Evolutionary conservation across 495 filamentous ascomycete genomes (phyloP), one percentile per base, ranked within the genome.

Genomic region (Talaromyces liani): DNA sequence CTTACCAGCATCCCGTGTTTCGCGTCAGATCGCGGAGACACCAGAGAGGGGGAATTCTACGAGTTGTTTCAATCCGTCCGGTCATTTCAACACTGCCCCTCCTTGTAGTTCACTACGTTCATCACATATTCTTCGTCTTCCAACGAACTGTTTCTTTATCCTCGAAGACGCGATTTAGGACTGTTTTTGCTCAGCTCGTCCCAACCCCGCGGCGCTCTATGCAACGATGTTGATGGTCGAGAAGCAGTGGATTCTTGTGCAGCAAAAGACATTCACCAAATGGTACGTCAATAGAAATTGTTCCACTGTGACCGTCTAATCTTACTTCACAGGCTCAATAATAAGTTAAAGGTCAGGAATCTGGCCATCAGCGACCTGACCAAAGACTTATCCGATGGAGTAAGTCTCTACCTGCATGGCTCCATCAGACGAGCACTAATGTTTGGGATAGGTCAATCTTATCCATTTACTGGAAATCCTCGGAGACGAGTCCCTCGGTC

Each of bases 221-320:
- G 69, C 62, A 68, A 80, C 66, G 54, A 87, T 88, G 85, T 80
- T 84, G 74, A 75, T 82, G 73, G 80, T 86, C 68, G 86, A 96
- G 80, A 90, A 93, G 82, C 88, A 88, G 78, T 98, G 93, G 93
- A 87, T 98, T 70, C 91, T 87, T 70, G 93, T 96, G 70, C 93
- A 98, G 79, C 89, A 97, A 75, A 98, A 98, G 84, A 98, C 94
- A n/a, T 98, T 98, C 74, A 96, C 92, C 20, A 98, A 98, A 87
- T 98, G 94, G 91, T 92, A 70, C 60, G 82, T 71, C 6, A 12
- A 16, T 5, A 24, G 53, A 56, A 14, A 27, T 29, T 4, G 27
- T 54, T 56, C 6, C 14, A 22, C 9, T 16, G n/a, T 25, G 6
- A n/a, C 36, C 22, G 18, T 61, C 45, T 53, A 47, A 61, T 36